A percentile compares a stretch with the other conserved stretches of the same genome.
phyloP scores from a whole-genome alignment of 768 basidiomycete genomes.

The Rhodosporidiobolus sp. region DNA sequence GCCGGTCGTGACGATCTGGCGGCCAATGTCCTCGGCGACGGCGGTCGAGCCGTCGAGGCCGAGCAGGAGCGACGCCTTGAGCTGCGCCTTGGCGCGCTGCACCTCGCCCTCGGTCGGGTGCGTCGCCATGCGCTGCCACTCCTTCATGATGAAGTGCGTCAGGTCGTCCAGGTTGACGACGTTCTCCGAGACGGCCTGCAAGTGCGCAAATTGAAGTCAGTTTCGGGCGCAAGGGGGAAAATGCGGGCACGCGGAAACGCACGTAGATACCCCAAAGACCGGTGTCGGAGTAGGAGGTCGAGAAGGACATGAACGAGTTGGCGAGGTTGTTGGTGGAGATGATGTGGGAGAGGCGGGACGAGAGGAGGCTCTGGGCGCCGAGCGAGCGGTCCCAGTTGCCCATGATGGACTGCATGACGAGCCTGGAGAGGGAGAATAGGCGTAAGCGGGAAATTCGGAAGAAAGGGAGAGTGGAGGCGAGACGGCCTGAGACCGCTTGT shows the following conservation, averaged over 20 bases:
- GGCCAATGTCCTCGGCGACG: conserved; percentile 96
- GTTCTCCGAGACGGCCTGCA: conserved; percentile 61
- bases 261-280: conserved; percentile 99
- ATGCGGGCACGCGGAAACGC: conserved; percentile 47
- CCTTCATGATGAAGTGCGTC: conserved; percentile 81
- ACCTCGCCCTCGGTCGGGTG: conserved; percentile 60
- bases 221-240: too few species aligned
- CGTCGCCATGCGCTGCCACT: conserved; percentile 75
- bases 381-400: conserved; percentile 99
- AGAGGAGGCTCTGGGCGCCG: conserved; percentile 81
- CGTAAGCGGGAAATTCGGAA: too few species aligned
- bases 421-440: conserved; percentile 38
- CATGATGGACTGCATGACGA: conserved; percentile 94
- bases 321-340: conserved; percentile 91
- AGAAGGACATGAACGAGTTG: conserved; percentile 99
- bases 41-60: conserved; percentile 93
- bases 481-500: too few species aligned
- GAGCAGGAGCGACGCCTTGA: conserved; percentile 89
- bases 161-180: conserved; percentile 88
- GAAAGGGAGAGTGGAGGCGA: too few species aligned
- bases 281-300: conserved; percentile 96
- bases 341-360: conserved; percentile 85
- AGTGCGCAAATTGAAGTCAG: too few species aligned
- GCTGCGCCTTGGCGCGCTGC: conserved; percentile 92
- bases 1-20: conserved; percentile 92